Evolutionary conservation across 169 alveolate genomes (phyloP).

Genomic region (Plasmodium berghei): DNA sequence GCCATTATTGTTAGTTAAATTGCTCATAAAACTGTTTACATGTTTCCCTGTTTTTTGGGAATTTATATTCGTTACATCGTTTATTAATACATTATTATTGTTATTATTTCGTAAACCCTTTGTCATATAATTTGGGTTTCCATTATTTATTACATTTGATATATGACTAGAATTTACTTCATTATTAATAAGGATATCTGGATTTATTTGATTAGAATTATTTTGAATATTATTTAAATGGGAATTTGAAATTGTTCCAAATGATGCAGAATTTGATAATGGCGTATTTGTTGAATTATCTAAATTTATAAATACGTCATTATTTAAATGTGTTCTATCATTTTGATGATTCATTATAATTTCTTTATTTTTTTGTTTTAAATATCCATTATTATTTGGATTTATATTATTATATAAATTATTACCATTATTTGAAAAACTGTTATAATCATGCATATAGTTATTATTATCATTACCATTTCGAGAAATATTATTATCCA

Average conservation of each 20-base stretch:
- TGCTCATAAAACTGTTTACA: no score
- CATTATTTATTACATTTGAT: no score
- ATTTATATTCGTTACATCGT: no score
- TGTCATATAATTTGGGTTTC: no score
- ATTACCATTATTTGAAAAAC: neutral
- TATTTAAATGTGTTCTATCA: constrained; percentile 8
- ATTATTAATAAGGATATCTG: no score
- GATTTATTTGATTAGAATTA: neutral
- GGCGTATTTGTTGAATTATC: neutral
- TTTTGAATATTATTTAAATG: constrained; percentile 2
- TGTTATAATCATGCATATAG: neutral
- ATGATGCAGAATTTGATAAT: neutral
- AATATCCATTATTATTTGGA: neutral
- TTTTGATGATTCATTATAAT: constrained; percentile 13
- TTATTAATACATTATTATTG: no score
- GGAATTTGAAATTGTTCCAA: no score
- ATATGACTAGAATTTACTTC: no score
- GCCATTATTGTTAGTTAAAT: no score
- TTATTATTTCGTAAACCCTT: no score
- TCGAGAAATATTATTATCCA: neutral
- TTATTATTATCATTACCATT: neutral
- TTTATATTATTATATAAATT: neutral
- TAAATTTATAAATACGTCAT: constrained; percentile 17
- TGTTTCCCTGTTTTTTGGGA: no score
- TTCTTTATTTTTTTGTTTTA: constrained; percentile 4